phyloP scores from a whole-genome alignment of 805 yeast species.

The Kodamaea lidongshanica region DNA sequence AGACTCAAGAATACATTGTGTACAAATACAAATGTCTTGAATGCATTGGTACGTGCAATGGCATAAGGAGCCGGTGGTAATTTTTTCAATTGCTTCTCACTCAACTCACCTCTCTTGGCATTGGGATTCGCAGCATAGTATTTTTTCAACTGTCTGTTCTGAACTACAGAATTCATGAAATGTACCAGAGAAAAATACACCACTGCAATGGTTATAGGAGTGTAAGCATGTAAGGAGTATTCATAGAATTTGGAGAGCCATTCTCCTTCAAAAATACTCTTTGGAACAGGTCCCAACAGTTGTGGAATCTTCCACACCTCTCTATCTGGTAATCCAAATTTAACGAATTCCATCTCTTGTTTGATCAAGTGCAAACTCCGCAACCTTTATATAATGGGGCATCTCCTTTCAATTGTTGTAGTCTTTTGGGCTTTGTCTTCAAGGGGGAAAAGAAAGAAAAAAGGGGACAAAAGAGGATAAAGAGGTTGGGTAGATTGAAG shows the following conservation, averaged over 20 bases:
- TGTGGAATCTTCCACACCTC: conserved; percentile 28
- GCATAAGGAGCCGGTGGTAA: conserved; percentile 50
- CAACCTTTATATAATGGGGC: no score
- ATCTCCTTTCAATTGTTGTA: no score
- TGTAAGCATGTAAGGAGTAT: conserved; percentile 40
- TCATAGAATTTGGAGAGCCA: conserved; percentile 32
- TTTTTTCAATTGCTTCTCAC: conserved; percentile 23
- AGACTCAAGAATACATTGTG: conserved; percentile 58
- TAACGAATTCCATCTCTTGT: conserved; percentile 14
- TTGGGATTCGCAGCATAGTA: conserved; percentile 19
- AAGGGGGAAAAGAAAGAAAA: no score
- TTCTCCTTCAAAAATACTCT: conserved; percentile 28
- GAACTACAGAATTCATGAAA: conserved; percentile 40
- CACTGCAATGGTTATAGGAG: conserved; percentile 53
- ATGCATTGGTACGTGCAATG: conserved; percentile 39
- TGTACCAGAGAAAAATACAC: conserved; percentile 57
- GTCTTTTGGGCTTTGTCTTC: no score
- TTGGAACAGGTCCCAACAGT: conserved; percentile 25
- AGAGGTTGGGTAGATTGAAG: no score
- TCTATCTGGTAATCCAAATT: conserved; percentile 31
- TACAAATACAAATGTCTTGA: conserved; percentile 50
- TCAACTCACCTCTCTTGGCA: conserved; percentile 14
- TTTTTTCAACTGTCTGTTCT: conserved; percentile 39
- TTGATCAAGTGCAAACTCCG: no score
- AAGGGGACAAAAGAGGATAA: no score